phyloP scores from a whole-genome alignment of 2,329 filamentous ascomycete genomes.

The Boeremia lycopersici region DNA sequence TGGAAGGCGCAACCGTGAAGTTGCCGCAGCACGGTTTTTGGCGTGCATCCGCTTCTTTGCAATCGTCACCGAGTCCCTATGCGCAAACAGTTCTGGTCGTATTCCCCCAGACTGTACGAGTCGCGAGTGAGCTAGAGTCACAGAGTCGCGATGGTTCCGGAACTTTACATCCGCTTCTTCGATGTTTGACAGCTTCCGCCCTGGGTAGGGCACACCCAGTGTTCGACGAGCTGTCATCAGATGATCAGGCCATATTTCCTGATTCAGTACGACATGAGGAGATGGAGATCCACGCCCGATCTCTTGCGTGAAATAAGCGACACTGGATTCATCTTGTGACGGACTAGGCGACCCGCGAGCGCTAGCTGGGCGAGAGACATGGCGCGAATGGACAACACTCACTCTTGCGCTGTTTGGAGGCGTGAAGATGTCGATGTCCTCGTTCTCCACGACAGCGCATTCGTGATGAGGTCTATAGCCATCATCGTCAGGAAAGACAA shows the following conservation, averaged over 20 bases:
- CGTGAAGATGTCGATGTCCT: constrained; percentile 26
- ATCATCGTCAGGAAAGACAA: constrained; percentile 39
- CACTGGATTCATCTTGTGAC: constrained; percentile 18
- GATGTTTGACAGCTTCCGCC: constrained; percentile 35
- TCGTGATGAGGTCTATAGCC: constrained; percentile 12
- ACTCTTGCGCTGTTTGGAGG: constrained; percentile 41
- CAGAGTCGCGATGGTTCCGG: constrained; percentile 41
- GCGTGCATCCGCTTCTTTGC: constrained; percentile 38
- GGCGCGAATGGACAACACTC: constrained; percentile 28
- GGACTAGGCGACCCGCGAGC: constrained; percentile 18
- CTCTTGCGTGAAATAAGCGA: background rate
- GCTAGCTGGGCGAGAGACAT: constrained; percentile 30
- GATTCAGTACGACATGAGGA: constrained; percentile 12
- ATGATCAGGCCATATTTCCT: constrained; percentile 5
- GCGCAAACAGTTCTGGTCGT: constrained; percentile 29
- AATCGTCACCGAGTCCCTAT: constrained; percentile 29
- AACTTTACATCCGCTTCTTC: constrained; percentile 38
- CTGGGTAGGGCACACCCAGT: background rate
- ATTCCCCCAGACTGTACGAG: constrained; percentile 25
- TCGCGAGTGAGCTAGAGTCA: constrained; percentile 36
- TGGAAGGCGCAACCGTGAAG: background rate
- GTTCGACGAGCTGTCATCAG: constrained; percentile 7
- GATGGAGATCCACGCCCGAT: background rate
- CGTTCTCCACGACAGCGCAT: constrained; percentile 27
- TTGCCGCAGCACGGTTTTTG: constrained; percentile 21